Evolutionary conservation across 2,329 filamentous ascomycete genomes (phyloP).

Genomic region (Colletotrichum theobromicola): DNA sequence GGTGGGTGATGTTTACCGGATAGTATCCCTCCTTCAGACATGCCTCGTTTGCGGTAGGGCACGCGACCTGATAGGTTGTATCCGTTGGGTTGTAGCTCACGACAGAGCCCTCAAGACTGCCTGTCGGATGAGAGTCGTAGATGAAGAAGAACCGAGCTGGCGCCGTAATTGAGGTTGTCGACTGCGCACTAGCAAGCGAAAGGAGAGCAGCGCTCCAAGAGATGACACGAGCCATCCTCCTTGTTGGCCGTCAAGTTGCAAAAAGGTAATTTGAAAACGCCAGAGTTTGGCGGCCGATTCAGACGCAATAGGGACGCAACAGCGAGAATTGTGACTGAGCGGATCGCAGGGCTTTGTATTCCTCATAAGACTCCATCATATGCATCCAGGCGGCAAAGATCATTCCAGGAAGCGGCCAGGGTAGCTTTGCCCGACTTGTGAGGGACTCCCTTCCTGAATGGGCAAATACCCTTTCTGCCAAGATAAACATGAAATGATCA

Average conservation of each 20-base stretch:
- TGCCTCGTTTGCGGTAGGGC: background rate
- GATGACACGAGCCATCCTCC: background rate
- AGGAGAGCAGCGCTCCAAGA: background rate
- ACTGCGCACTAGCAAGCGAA: background rate
- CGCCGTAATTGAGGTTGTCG: background rate
- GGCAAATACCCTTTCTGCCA: background rate
- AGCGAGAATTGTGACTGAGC: background rate
- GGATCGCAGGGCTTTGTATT: background rate
- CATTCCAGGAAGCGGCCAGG: background rate
- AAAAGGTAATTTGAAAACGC: background rate
- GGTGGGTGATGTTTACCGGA: background rate
- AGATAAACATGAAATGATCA: background rate
- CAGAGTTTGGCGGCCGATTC: background rate
- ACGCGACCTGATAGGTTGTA: background rate
- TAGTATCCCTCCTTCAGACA: slow-evolving; percentile 6
- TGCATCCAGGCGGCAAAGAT: background rate
- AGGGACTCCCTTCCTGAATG: background rate
- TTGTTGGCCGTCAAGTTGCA: background rate
- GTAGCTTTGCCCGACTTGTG: background rate
- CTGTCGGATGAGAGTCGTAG: slow-evolving; percentile 7
- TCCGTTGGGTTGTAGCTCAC: background rate
- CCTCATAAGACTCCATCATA: background rate
- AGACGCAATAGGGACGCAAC: background rate
- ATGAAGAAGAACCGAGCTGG: slow-evolving; percentile 8
- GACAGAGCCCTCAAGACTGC: slow-evolving; percentile 10